Percentiles rank a stretch among this genome's conserved stretches.
These are phyloP conservation scores for Papilionanthe hybrid DNA, from an alignment of 116 monocot species.

Conservation along the genomic window DNA sequence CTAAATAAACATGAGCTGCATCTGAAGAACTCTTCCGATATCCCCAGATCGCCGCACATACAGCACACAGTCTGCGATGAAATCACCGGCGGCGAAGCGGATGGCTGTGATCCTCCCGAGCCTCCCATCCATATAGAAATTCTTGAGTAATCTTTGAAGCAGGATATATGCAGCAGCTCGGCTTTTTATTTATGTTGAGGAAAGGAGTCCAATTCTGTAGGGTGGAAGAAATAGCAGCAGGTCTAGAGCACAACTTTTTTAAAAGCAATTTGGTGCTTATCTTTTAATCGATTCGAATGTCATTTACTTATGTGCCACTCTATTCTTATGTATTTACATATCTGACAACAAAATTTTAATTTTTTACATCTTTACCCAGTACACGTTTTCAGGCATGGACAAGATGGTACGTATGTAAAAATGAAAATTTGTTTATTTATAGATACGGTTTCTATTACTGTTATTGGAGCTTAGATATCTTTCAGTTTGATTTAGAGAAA, in stretches of 20 bases:
- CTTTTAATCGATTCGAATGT: not conserved
- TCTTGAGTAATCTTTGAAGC: not conserved
- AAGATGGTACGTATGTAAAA: too few species aligned
- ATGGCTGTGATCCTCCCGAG: not conserved
- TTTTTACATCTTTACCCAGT: too few species aligned
- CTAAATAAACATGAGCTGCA: slow-evolving; percentile 37
- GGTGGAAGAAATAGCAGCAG: not conserved
- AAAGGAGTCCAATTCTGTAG: not conserved
- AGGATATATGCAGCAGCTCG: not conserved
- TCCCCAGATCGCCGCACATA: slow-evolving; percentile 43
- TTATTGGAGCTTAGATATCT: too few species aligned
- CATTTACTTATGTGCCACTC: too few species aligned
- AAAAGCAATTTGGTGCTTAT: slow-evolving; percentile 2
- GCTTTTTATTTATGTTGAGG: not conserved
- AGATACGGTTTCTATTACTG: too few species aligned
- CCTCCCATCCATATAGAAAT: not conserved
- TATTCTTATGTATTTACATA: too few species aligned
- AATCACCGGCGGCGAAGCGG: not conserved
- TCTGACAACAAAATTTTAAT: too few species aligned
- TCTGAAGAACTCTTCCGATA: slow-evolving; percentile 41
- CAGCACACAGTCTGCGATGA: not conserved
- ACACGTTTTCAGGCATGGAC: too few species aligned
- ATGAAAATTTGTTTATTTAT: too few species aligned
- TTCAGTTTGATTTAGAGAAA: too few species aligned
- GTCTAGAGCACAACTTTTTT: not conserved